Conservation (phyloP, 805 yeast genomes). For the Candida quercuum region DNA sequence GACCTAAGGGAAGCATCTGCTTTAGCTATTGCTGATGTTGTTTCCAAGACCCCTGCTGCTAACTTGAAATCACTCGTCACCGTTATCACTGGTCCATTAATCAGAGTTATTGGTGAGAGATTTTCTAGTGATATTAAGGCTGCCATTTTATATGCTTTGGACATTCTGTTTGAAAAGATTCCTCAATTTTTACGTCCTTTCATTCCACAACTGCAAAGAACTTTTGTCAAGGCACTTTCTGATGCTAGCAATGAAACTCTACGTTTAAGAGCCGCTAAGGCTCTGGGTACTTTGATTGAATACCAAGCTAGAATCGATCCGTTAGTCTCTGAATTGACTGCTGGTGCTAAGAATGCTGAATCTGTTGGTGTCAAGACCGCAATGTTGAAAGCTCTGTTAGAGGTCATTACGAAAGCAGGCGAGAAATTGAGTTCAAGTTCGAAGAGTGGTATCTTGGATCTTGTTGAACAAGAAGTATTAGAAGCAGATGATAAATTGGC, state of each 20-base stretch:
- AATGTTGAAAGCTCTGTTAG: constrained; percentile 78
- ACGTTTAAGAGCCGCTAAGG: constrained; percentile 82
- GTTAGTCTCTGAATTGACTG: constrained; percentile 73
- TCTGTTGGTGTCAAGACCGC: constrained; percentile 75
- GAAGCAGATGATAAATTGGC: constrained; percentile 55
- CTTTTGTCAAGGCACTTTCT: constrained; percentile 86
- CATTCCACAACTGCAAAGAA: constrained; percentile 94
- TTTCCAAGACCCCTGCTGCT: constrained; percentile 79
- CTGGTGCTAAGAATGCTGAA: constrained; percentile 64
- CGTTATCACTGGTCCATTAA: constrained; percentile 91
- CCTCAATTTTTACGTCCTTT: constrained; percentile 93
- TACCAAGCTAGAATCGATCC: constrained; percentile 95
- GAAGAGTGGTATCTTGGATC: constrained; percentile 57
- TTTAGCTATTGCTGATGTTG: constrained; percentile 79
- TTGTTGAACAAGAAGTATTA: constrained; percentile 68
- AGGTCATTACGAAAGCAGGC: constrained; percentile 79
- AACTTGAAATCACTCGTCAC: constrained; percentile 86
- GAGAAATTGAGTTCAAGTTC: constrained; percentile 65
- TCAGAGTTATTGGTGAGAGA: constrained; percentile 96
- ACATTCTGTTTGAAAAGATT: constrained; percentile 69
- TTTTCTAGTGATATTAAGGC: constrained; percentile 88
- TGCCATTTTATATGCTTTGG: constrained; percentile 85
- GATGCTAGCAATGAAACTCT: constrained; percentile 71
- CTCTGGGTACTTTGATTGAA: constrained; percentile 81
- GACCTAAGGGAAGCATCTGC: constrained; percentile 86